These are phyloP conservation scores for Myrica gale DNA, from an alignment of 306 rosid genomes.

Conservation along the genomic window DNA sequence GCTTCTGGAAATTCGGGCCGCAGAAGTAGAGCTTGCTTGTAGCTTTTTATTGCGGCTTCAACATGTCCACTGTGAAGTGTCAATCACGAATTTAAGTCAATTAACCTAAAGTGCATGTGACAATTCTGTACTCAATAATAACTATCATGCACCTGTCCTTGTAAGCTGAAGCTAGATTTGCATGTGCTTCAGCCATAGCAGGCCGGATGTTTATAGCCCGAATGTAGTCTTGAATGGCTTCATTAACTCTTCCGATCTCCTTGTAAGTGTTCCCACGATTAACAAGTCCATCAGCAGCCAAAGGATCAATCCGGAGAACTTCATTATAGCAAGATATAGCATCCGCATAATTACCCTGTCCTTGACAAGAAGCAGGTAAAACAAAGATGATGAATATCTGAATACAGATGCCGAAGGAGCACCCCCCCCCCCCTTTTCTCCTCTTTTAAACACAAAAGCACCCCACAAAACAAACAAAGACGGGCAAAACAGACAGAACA, in stretches of 20 bases:
- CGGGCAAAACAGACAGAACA: not conserved
- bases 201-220: constrained; percentile 82
- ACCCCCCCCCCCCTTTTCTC: too few species aligned
- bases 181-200: constrained; percentile 98
- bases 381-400: not conserved
- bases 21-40: constrained; percentile 72
- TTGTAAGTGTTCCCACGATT: constrained; percentile 97
- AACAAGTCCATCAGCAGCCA: constrained; percentile 99
- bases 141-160: constrained; percentile 68
- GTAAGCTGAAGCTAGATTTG: constrained; percentile 96
- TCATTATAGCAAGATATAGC: constrained; percentile 98
- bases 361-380: not conserved
- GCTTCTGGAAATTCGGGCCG: constrained; percentile 97
- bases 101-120: not conserved
- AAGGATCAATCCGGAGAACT: constrained; percentile 94
- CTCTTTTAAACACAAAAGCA: too few species aligned
- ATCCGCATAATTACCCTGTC: constrained; percentile 91
- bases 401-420: not conserved
- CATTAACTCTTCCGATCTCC: constrained; percentile 96
- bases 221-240: constrained; percentile 88
- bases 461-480: not conserved
- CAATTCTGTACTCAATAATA: not conserved
- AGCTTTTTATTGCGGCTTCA: constrained; percentile 88
- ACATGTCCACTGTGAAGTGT: constrained; percentile 74
- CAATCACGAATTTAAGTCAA: not conserved